Evolutionary conservation across 345 rosid species (phyloP), one percentile per base, ranked within the genome.

Genomic region (Rubroshorea leprosula): DNA sequence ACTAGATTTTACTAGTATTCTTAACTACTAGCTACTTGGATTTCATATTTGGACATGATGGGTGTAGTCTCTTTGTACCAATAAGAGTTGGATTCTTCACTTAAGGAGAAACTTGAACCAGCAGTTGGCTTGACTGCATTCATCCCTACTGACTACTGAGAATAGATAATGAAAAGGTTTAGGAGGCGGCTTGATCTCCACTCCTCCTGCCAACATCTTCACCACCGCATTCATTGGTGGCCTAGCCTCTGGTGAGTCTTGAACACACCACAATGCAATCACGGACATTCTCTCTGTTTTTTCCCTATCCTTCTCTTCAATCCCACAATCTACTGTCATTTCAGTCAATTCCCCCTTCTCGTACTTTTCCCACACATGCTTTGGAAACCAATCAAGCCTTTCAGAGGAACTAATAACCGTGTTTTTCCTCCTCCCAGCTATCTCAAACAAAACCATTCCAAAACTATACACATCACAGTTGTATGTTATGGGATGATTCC

Each of bases 161-260:
- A 26, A 22, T 43, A 74, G 49, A 60, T 74, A 47, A 0, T 27
- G 43, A 43, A 75, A 75, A 4, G 80, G 76, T 5, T 61, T 71
- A 29, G 51, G 62, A 46, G 49, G 49, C 14, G 31, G 29, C 8
- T 7, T 15, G 5, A 76, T 58, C 10, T 72, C 74, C 26, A 58
- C 38, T 7, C 50, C 63, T 49, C 75, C 81, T 21, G 72, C 70
- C 55, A 73, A 39, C 70, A 72, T 68, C 47, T 72, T 72, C 23
- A 66, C 74, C 54, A 72, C 72, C 24, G 41, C 43, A 39, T 75
- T 69, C 77, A 66, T 76, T 8, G 13, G 11, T 2, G 77, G 75
- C 20, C 80, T 66, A 0, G 54, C 44, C 49, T 63, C 66, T 1
- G 77, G 70, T 16, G 51, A 52, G n/a, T 60, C 22, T 55, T 73